A percentile compares a stretch with the other conserved stretches of the same genome.
These are phyloP conservation scores for Nephelium lappaceum DNA, from an alignment of 345 rosid species.

Conservation along the genomic window DNA sequence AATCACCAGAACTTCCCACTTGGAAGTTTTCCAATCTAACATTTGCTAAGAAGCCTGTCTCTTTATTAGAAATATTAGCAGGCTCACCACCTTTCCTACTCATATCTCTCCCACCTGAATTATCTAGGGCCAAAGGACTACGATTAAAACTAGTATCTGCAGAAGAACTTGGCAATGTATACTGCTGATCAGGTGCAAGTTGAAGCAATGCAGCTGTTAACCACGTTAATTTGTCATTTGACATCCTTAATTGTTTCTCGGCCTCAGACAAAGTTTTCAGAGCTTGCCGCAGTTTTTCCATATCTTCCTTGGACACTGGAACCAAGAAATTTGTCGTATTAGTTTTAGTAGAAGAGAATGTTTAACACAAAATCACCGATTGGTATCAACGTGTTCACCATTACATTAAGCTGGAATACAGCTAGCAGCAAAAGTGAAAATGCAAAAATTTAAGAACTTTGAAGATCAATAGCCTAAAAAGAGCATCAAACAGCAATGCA, in stretches of 20 bases:
- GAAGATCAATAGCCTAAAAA: not conserved
- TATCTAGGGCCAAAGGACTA: constrained; percentile 43
- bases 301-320: constrained; percentile 87
- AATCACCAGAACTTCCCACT: constrained; percentile 34
- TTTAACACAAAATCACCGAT: not conserved
- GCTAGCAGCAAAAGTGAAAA: not conserved
- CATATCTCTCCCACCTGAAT: constrained; percentile 41
- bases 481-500: not conserved
- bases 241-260: constrained; percentile 90
- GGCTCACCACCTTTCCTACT: constrained; percentile 41
- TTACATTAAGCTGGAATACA: not conserved
- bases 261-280: constrained; percentile 94
- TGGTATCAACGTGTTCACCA: not conserved
- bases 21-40: constrained; percentile 40
- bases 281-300: constrained; percentile 94
- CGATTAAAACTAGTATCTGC: constrained; percentile 65
- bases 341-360: constrained; percentile 14
- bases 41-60: constrained; percentile 40
- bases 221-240: constrained; percentile 94
- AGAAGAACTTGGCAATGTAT: constrained; percentile 64
- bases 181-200: constrained; percentile 97
- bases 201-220: constrained; percentile 96
- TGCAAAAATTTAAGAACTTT: not conserved
- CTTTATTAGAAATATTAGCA: constrained; percentile 30
- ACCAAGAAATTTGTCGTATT: constrained; percentile 24